A percentile compares a stretch with the other conserved stretches of the same genome.
Evolutionary conservation across 352 stramenopile genomes (phyloP).

Genomic region (Blastocystis sp.): DNA sequence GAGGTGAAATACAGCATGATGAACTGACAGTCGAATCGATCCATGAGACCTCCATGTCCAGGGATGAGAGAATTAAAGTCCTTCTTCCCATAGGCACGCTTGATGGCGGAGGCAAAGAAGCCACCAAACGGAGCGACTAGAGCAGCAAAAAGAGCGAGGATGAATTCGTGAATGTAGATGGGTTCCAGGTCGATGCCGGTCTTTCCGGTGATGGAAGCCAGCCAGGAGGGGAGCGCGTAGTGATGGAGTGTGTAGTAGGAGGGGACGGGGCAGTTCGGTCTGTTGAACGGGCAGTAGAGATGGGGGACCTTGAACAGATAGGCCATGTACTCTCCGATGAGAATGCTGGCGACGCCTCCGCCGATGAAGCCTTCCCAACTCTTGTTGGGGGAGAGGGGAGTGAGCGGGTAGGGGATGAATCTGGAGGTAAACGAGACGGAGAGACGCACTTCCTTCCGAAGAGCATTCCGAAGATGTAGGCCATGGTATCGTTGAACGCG

Average conservation of each 20-base stretch:
- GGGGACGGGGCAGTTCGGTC: not conserved
- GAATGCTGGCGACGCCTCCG: slow-evolving; percentile 86
- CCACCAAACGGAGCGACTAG: slow-evolving; percentile 96
- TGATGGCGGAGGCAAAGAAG: slow-evolving; percentile 96
- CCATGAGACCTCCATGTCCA: slow-evolving; percentile 90
- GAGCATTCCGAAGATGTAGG: slow-evolving; percentile 74
- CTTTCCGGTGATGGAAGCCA: slow-evolving; percentile 65
- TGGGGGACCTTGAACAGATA: slow-evolving; percentile 65
- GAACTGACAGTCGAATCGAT: slow-evolving; percentile 93
- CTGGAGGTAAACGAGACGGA: slow-evolving; percentile 37
- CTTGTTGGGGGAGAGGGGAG: slow-evolving; percentile 92
- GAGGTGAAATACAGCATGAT: slow-evolving; percentile 87
- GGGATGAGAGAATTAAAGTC: slow-evolving; percentile 97
- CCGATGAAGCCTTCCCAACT: slow-evolving; percentile 98
- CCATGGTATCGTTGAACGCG: slow-evolving; percentile 73
- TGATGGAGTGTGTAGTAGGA: slow-evolving; percentile 44
- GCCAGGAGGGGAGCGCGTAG: slow-evolving; percentile 31
- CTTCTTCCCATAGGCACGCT: slow-evolving; percentile 96
- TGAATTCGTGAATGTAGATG: slow-evolving; percentile 86
- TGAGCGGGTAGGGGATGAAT: slow-evolving; percentile 83
- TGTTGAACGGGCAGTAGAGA: slow-evolving; percentile 21
- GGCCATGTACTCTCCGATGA: slow-evolving; percentile 72
- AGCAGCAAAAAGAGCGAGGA: slow-evolving; percentile 89
- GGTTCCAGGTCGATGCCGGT: slow-evolving; percentile 65
- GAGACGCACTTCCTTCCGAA: slow-evolving; percentile 70